Evolutionary conservation across 306 rosid genomes (phyloP).

Genomic region (Casuarina glauca): DNA sequence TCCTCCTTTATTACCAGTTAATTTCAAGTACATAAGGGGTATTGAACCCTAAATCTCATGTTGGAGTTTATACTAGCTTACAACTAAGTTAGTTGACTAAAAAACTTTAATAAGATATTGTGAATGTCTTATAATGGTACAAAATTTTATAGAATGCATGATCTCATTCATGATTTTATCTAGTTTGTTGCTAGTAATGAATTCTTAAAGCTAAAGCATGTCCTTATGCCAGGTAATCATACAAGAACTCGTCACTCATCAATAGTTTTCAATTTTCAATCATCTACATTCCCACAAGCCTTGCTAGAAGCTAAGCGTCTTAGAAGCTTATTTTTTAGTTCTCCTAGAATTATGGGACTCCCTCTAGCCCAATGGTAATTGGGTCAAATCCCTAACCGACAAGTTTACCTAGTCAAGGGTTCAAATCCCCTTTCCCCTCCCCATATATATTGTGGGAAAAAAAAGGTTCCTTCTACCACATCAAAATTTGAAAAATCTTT

Average conservation of each 20-base stretch:
- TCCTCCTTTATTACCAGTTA: conserved; percentile 4
- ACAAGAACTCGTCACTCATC: conserved; percentile 31
- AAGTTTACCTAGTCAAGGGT: no score
- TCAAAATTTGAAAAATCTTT: conserved; percentile 8
- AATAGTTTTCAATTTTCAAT: conserved; percentile 19
- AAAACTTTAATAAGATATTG: conserved; percentile 24
- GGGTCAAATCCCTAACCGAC: background rate
- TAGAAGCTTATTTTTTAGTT: conserved; percentile 20
- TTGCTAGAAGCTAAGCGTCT: conserved; percentile 25
- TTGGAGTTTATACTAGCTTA: conserved; percentile 5
- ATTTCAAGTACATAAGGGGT: conserved; percentile 25
- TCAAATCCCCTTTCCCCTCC: background rate
- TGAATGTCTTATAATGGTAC: conserved; percentile 20
- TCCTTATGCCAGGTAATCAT: background rate
- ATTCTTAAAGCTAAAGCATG: background rate
- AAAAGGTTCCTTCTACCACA: conserved; percentile 9
- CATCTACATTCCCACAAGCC: conserved; percentile 1
- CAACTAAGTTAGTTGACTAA: conserved; percentile 8
- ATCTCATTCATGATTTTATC: conserved; percentile 29
- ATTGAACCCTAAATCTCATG: conserved; percentile 17
- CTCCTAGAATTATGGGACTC: background rate
- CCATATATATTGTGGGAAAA: conserved; percentile 22
- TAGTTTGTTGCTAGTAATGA: conserved; percentile 22
- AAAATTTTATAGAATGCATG: conserved; percentile 28
- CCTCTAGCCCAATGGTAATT: conserved; percentile 3